Conservation (phyloP, 1,284 basidiomycete species). For the Chondrostereum purpureum region DNA sequence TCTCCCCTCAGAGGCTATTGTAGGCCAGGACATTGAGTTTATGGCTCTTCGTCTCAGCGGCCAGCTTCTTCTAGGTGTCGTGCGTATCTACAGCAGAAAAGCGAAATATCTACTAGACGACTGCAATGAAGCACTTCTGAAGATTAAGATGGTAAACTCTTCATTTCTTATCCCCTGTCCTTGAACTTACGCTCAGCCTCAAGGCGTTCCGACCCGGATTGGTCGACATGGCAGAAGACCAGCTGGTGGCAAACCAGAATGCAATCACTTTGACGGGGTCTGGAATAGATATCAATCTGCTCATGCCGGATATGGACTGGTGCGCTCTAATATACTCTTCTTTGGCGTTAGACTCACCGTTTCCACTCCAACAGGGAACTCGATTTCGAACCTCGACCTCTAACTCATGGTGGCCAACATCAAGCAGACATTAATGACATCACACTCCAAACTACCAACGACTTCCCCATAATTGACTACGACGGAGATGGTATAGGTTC, state of each 20-base stretch:
- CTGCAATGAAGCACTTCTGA: slow-evolving; percentile 92
- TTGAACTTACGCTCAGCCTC: slow-evolving; percentile 2
- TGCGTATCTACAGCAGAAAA: slow-evolving; percentile 95
- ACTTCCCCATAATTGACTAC: slow-evolving; percentile 53
- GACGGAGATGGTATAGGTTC: slow-evolving; percentile 82
- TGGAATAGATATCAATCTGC: slow-evolving; percentile 68
- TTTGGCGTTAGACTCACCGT: background rate
- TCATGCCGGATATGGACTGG: slow-evolving; percentile 82
- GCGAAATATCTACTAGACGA: slow-evolving; percentile 97
- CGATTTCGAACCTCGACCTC: slow-evolving; percentile 65
- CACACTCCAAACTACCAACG: slow-evolving; percentile 66
- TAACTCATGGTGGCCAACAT: slow-evolving; percentile 66
- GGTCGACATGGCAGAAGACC: slow-evolving; percentile 93
- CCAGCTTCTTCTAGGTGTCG: slow-evolving; percentile 92
- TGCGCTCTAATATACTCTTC: slow-evolving; percentile 20
- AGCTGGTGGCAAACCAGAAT: slow-evolving; percentile 80
- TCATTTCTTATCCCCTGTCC: slow-evolving; percentile 1
- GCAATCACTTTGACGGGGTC: slow-evolving; percentile 75
- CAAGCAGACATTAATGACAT: slow-evolving; percentile 81
- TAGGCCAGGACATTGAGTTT: slow-evolving; percentile 80
- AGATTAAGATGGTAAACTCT: slow-evolving; percentile 82
- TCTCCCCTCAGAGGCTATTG: slow-evolving; percentile 65
- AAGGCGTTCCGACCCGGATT: slow-evolving; percentile 90
- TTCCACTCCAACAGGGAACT: slow-evolving; percentile 47
- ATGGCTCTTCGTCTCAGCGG: slow-evolving; percentile 95